Conservation (phyloP, 1,284 basidiomycete species). For the Leccinum pachyderme region DNA sequence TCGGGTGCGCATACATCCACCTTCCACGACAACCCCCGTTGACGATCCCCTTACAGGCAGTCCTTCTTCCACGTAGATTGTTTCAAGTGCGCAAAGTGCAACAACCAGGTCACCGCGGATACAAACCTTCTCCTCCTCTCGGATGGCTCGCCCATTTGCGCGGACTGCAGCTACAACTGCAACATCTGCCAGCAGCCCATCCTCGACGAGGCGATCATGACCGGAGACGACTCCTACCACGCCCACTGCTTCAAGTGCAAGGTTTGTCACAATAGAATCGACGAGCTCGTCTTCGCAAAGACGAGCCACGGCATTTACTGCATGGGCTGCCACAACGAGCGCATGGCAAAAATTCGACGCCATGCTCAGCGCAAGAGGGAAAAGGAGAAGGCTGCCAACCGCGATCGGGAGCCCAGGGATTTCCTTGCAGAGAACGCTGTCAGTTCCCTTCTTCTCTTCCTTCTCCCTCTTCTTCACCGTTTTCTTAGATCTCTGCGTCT, state of each 20-base stretch:
- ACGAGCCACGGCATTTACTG: constrained; percentile 98
- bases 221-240: constrained; percentile 97
- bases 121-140: constrained; percentile 95
- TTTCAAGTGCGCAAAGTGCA: constrained; percentile 83
- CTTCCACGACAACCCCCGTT: neutral
- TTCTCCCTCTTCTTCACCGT: neutral
- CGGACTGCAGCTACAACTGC: constrained; percentile 96
- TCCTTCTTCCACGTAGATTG: constrained; percentile 82
- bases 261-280: constrained; percentile 91
- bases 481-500: constrained; percentile 16
- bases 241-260: constrained; percentile 98
- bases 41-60: constrained; percentile 46
- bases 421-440: constrained; percentile 42
- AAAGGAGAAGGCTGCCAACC: constrained; percentile 42
- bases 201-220: constrained; percentile 98
- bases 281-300: constrained; percentile 98
- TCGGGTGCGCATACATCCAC: constrained; percentile 59
- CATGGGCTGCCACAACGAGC: constrained; percentile 97
- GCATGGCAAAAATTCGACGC: constrained; percentile 87
- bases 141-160: constrained; percentile 96
- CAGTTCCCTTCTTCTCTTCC: constrained; percentile 17
- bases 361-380: constrained; percentile 81
- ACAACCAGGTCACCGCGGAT: constrained; percentile 81
- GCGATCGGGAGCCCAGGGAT: constrained; percentile 42
- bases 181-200: constrained; percentile 90